phyloP scores from a whole-genome alignment of 1,284 basidiomycete genomes.

The Naganishia liquefaciens region DNA sequence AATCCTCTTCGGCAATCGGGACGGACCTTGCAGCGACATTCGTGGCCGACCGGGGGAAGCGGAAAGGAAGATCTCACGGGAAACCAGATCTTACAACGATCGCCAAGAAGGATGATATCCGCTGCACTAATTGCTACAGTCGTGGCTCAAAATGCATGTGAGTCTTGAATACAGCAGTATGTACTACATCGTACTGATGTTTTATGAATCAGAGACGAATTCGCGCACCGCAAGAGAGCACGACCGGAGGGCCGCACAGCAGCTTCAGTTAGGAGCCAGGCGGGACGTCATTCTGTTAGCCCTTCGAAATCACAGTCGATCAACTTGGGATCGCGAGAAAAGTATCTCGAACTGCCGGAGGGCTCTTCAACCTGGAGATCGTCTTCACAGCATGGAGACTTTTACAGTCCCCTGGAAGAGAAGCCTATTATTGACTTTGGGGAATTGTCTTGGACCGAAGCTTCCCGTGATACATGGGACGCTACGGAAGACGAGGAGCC shows the following conservation, averaged over 20 bases:
- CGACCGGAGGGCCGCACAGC: background rate
- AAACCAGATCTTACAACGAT: constrained; percentile 61
- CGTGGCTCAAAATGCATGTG: constrained; percentile 80
- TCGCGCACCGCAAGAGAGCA: background rate
- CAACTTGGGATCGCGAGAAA: background rate
- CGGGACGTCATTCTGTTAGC: background rate
- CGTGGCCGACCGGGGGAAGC: constrained; percentile 8
- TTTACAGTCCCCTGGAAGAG: background rate
- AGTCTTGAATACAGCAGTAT: constrained; percentile 50
- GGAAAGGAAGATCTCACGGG: constrained; percentile 77
- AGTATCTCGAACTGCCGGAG: background rate
- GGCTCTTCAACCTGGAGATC: background rate
- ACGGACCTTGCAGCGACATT: background rate
- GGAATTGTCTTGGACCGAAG: background rate
- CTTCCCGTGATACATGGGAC: too few relatives aligned
- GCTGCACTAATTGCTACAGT: constrained; percentile 81
- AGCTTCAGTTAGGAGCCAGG: too few relatives aligned
- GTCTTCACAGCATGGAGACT: background rate
- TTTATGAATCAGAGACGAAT: constrained; percentile 1
- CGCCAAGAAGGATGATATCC: constrained; percentile 54
- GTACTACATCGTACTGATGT: background rate
- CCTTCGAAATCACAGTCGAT: background rate
- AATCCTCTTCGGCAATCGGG: background rate
- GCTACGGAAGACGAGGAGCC: too few relatives aligned
- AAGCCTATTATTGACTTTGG: background rate